Evolutionary conservation across 2,329 filamentous ascomycete species (phyloP), one percentile per base, ranked within the genome.

Genomic region (Boeremia exigua): DNA sequence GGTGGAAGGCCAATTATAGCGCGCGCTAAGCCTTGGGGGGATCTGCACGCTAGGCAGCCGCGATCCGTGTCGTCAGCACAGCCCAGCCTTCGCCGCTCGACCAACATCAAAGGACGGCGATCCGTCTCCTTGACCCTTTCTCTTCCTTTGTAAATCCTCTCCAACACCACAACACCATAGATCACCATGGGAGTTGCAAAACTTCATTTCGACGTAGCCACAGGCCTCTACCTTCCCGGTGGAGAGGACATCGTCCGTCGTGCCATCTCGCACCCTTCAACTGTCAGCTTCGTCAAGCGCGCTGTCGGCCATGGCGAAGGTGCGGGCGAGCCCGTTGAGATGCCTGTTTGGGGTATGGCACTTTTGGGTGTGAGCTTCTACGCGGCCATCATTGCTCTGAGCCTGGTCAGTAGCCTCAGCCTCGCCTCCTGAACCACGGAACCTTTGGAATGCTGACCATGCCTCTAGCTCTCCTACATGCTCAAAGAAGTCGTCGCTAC

Each of bases 401-500:
- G 69, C 58, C 72, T 78, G 45, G 77, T 79, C 70, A 50, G 77
- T 69, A 28, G 36, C 33, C 23, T 23, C 30, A 11, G 30, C 25
- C 30, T 50, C 36, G 46, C 29, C 50, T 54, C 50, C 55, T 58
- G 54, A 48, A 43, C 6, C 33, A n/a, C 23, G 17, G 34, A 44
- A 47, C 17, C 32, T 30, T 12, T 28, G 32, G 40, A 48, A 44
- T 39, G 43, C 58, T 62, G 37, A 61, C 53, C 38, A 4, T 30
- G 15, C 14, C 23, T 12, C 3, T 37, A 76, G 73, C 51, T 75
- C 27, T 69, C 71, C 11, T 90, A 89, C 75, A 86, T 84, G 39
- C 82, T 87, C 61, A 82, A 82, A 52, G 75, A 81, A 53, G 78
- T 90, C 50, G 77, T 89, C 39, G 80, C 84, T 1, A 85, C 84